phyloP scores from a whole-genome alignment of 2,329 filamentous ascomycete species.

The Ophiostoma himal-ulmi region DNA sequence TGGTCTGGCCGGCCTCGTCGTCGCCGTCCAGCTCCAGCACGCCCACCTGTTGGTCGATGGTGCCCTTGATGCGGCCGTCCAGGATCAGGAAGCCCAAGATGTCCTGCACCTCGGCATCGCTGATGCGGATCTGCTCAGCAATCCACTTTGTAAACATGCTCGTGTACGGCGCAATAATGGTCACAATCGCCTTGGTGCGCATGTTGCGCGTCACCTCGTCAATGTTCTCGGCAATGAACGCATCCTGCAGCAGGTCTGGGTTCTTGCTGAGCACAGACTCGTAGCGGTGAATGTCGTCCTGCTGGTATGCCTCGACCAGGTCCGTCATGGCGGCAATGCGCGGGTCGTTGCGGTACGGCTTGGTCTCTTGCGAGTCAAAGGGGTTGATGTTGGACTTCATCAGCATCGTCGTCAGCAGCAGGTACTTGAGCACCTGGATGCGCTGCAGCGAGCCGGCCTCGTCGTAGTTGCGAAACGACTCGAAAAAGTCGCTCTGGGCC shows the following conservation, averaged over 20 bases:
- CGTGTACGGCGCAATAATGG: constrained; percentile 90
- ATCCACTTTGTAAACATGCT: constrained; percentile 86
- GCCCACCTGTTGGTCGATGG: constrained; percentile 82
- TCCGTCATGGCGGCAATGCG: constrained; percentile 97
- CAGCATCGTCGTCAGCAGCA: constrained; percentile 93
- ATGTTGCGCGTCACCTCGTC: constrained; percentile 98
- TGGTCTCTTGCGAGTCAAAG: constrained; percentile 97
- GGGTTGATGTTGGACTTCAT: constrained; percentile 99
- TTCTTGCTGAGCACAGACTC: constrained; percentile 82
- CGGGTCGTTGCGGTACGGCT: constrained; percentile 93
- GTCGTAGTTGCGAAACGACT: constrained; percentile 98
- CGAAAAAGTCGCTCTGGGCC: constrained; percentile 95
- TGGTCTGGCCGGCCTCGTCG: constrained; percentile 65
- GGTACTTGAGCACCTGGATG: constrained; percentile 95
- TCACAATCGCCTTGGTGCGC: constrained; percentile 90
- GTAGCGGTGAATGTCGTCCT: constrained; percentile 88
- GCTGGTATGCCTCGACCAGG: constrained; percentile 91
- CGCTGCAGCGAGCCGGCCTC: constrained; percentile 93
- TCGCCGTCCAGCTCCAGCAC: constrained; percentile 70
- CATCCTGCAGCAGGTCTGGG: constrained; percentile 80
- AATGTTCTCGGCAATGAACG: constrained; percentile 98
- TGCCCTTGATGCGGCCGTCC: constrained; percentile 77
- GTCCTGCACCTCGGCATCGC: constrained; percentile 80
- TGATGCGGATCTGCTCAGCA: constrained; percentile 79
- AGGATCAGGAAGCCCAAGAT: constrained; percentile 94